Base-by-base conservation (phyloP, 2,329 filamentous ascomycete genomes). In the Pseudogymnoascus destructans region DNA sequence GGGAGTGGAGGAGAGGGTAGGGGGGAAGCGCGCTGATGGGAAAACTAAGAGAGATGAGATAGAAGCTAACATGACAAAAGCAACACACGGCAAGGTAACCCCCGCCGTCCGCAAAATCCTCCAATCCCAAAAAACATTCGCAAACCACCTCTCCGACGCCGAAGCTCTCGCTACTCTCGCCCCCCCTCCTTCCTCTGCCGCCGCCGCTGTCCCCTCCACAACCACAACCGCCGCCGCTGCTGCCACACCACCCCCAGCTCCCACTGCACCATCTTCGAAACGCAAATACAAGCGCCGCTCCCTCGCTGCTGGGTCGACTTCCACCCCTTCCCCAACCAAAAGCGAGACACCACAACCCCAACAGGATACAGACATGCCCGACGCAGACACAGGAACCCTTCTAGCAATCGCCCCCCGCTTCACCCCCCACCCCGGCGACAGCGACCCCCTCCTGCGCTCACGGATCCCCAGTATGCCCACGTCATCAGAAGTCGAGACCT, bases 71-170 rank as follows among this genome's bases (percentile, higher is more conserved):
- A 7, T 25, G 5, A 19, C 6, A 59, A n/a, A n/a, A n/a, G 66
- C 63, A 27, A 68, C 61, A 57, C 65, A 69, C 59, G 64, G 64
- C 17, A 69, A 69, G 64, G 60, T 64, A 21, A 69, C 68, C 1
- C 63, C 67, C 25, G 84, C 81, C 63, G 85, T 89, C 23, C 81
- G 87, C 65, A 85, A 85, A 72, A 89, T 93, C 62, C 75, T 93
- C 59, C 82, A 85, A 63, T 89, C 85, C 23, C 86, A 89, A 68
- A 89, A 92, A 73, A 89, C 86, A 2, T 92, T 92, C 70, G 81
- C 82, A 62, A 90, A 93, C 72, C 85, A 92, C 69, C 77, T 92
- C 52, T 86, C 88, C 64, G 88, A 93, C 69, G 89, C 86, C 69
- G 78, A 87, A 64, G 87, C 87, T 7, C 73, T 82, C 58, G 63